A percentile compares a stretch with the other conserved stretches of the same genome.
These are phyloP conservation scores for Aspergillus sp. DNA, from an alignment of 2,329 filamentous ascomycete species.

Conservation along the genomic window DNA sequence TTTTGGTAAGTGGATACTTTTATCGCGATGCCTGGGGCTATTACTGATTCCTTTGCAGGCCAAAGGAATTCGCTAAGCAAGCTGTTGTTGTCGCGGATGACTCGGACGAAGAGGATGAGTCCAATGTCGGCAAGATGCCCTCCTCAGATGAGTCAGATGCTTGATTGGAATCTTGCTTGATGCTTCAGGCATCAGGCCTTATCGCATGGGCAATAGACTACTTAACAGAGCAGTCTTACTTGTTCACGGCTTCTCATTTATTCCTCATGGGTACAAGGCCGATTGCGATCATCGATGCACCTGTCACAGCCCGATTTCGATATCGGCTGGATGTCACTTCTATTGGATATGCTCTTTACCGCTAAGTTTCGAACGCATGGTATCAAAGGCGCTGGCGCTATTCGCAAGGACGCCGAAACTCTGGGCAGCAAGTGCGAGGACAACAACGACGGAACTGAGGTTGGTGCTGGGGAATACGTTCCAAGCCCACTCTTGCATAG, in stretches of 20 bases:
- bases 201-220: background rate
- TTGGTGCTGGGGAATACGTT: conserved; percentile 85
- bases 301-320: background rate
- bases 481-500: conserved; percentile 87
- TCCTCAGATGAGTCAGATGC: conserved; percentile 78
- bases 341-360: conserved; percentile 28
- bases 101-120: conserved; percentile 75
- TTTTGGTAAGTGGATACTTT: conserved; percentile 68
- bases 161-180: conserved; percentile 36
- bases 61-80: conserved; percentile 73
- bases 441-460: conserved; percentile 66
- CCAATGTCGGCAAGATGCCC: conserved; percentile 80
- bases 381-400: conserved; percentile 29
- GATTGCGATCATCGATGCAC: background rate
- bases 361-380: conserved; percentile 20
- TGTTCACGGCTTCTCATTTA: background rate
- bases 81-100: conserved; percentile 66
- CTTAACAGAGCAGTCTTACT: background rate
- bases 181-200: background rate
- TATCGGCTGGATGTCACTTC: conserved; percentile 6
- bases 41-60: conserved; percentile 56
- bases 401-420: conserved; percentile 63
- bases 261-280: background rate
- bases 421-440: conserved; percentile 68
- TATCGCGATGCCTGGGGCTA: background rate